A percentile compares a stretch with the other conserved stretches of the same genome.
phyloP scores from a whole-genome alignment of 106 monocot genomes.

The Platanthera guangdongensis region DNA sequence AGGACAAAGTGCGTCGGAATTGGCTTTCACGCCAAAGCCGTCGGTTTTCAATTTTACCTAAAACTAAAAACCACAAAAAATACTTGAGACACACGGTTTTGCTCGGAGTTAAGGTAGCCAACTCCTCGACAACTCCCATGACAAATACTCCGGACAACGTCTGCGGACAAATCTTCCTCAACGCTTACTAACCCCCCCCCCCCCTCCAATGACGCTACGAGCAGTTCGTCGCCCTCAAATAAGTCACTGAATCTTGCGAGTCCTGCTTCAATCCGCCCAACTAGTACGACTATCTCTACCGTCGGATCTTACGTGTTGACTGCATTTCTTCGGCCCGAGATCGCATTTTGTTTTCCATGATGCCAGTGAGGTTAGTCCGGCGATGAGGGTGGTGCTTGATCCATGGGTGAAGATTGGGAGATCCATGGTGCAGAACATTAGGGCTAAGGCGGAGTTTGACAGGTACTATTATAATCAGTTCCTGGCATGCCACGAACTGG shows the following conservation, averaged over 20 bases:
- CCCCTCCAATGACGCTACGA: conserved; percentile 15
- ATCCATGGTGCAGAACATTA: conserved; percentile 53
- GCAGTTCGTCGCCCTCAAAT: conserved; percentile 38
- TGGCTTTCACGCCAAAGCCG: too few relatives aligned
- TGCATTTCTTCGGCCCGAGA: conserved; percentile 29
- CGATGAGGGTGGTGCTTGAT: conserved; percentile 46
- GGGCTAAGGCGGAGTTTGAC: conserved; percentile 54
- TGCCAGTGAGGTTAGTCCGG: conserved; percentile 48
- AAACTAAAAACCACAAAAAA: too few relatives aligned
- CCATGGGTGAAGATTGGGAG: conserved; percentile 51
- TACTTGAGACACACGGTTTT: too few relatives aligned
- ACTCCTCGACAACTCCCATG: too few relatives aligned
- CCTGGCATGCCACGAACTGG: conserved; percentile 45
- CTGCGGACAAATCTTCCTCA: conserved; percentile 38
- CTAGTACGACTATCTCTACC: conserved; percentile 55
- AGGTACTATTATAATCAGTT: conserved; percentile 84
- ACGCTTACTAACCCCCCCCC: conserved; percentile 17
- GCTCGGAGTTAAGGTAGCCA: too few relatives aligned
- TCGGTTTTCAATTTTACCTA: too few relatives aligned
- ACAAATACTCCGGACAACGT: conserved; percentile 12
- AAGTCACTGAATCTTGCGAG: conserved; percentile 17
- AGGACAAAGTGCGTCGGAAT: too few relatives aligned
- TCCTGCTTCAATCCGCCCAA: conserved; percentile 21
- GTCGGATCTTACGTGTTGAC: conserved; percentile 51
- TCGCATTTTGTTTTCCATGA: conserved; percentile 67